phyloP scores from a whole-genome alignment of 2,329 filamentous ascomycete genomes.

The Penicillium sp. region DNA sequence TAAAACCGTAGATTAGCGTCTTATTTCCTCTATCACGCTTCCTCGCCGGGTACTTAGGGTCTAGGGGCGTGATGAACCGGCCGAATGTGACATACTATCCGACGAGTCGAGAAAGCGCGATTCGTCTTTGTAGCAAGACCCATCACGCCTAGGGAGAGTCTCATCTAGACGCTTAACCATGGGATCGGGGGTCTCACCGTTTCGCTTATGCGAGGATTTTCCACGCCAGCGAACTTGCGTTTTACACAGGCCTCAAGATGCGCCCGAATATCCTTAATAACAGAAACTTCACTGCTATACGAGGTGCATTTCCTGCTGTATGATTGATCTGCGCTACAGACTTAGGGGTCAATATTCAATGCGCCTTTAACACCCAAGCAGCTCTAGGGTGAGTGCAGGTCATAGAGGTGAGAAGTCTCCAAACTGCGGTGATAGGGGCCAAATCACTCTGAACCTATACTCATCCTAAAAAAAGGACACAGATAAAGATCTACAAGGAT shows the following conservation, averaged over 20 bases:
- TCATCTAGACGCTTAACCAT: conserved; percentile 29
- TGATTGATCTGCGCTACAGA: too few species aligned
- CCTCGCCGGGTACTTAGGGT: conserved; percentile 24
- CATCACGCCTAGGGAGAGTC: conserved; percentile 28
- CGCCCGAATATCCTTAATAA: conserved; percentile 72
- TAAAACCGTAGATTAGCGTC: conserved; percentile 48
- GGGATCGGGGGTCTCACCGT: conserved; percentile 70
- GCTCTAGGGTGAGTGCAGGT: too few species aligned
- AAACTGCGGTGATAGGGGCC: too few species aligned
- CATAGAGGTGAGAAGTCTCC: too few species aligned
- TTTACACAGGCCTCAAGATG: conserved; percentile 90
- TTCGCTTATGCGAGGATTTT: conserved; percentile 91
- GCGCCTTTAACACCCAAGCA: too few species aligned
- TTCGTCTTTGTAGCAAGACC: conserved; percentile 22
- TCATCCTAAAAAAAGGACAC: too few species aligned
- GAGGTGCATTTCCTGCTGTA: too few species aligned
- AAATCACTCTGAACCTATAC: too few species aligned
- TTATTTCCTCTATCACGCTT: conserved; percentile 45
- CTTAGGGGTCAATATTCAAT: too few species aligned
- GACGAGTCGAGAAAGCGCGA: conserved; percentile 26
- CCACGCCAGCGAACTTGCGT: conserved; percentile 96
- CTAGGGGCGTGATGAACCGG: conserved; percentile 22
- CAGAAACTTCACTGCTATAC: conserved; percentile 46
- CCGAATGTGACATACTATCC: conserved; percentile 25
- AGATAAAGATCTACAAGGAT: too few species aligned